Conservation (phyloP, 1,139 yeast species). For the Protomyces lactucae-debilis region DNA sequence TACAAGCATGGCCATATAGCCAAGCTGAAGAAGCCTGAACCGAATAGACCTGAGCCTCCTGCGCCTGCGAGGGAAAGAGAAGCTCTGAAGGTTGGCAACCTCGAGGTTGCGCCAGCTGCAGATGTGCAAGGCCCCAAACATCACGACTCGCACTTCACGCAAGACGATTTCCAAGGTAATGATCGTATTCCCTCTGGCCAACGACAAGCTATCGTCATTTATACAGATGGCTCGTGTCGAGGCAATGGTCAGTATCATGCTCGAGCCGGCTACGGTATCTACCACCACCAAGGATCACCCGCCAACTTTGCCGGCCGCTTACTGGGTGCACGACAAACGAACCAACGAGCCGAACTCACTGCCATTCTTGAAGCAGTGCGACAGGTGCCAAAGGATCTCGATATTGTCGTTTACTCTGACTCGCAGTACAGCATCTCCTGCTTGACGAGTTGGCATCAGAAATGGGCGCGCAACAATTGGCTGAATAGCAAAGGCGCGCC, state of each 20-base stretch:
- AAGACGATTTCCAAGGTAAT: background rate
- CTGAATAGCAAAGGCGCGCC: conserved; percentile 44
- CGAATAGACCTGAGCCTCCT: too few relatives aligned
- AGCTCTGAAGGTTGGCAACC: too few relatives aligned
- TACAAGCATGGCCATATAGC: too few relatives aligned
- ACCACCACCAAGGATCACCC: conserved; percentile 53
- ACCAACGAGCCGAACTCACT: conserved; percentile 71
- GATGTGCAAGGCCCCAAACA: background rate
- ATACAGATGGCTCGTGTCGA: conserved; percentile 68
- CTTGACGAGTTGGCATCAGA: conserved; percentile 49
- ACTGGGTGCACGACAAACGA: conserved; percentile 53
- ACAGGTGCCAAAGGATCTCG: conserved; percentile 36
- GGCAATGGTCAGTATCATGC: conserved; percentile 48
- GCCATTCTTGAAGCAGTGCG: conserved; percentile 59
- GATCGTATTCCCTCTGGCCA: background rate
- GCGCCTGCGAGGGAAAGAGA: too few relatives aligned
- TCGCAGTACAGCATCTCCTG: conserved; percentile 52
- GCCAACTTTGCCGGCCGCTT: conserved; percentile 55
- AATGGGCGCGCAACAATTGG: conserved; percentile 57
- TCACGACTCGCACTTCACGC: background rate
- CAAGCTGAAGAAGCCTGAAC: too few relatives aligned
- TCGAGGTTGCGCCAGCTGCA: background rate
- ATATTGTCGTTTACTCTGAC: conserved; percentile 49
- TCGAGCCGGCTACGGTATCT: conserved; percentile 70
- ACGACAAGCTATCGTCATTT: conserved; percentile 40